phyloP scores from a whole-genome alignment of 352 stramenopile genomes.

The Phytophthora nicotianae region DNA sequence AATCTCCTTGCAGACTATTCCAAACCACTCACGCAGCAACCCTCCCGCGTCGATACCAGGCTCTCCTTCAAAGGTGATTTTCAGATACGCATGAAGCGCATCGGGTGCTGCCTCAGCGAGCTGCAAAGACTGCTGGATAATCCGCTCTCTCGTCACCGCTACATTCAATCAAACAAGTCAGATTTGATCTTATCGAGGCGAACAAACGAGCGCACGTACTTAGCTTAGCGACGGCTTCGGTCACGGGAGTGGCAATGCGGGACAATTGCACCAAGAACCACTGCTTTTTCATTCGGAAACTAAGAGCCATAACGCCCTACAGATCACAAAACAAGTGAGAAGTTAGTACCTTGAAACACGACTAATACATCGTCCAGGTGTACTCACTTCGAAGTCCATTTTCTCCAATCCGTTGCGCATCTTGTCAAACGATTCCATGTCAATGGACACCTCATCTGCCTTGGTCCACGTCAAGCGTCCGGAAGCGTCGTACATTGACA shows the following conservation, averaged over 20 bases:
- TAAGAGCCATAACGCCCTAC: slow-evolving; percentile 74
- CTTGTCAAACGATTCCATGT: slow-evolving; percentile 68
- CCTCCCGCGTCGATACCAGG: slow-evolving; percentile 71
- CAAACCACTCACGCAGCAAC: slow-evolving; percentile 74
- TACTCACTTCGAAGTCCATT: slow-evolving; percentile 63
- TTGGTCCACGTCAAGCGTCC: slow-evolving; percentile 62
- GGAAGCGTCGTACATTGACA: slow-evolving; percentile 68
- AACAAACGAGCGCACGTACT: slow-evolving; percentile 38
- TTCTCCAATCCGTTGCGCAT: slow-evolving; percentile 40
- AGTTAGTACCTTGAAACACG: neutral
- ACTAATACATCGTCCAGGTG: neutral
- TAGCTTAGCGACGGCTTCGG: slow-evolving; percentile 68
- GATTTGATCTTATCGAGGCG: neutral
- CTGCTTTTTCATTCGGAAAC: slow-evolving; percentile 82
- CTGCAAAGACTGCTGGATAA: slow-evolving; percentile 62
- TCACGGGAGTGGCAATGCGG: slow-evolving; percentile 64
- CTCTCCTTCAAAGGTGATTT: slow-evolving; percentile 70
- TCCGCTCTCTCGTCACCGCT: slow-evolving; percentile 60
- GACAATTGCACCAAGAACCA: slow-evolving; percentile 82
- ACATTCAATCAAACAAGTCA: slow-evolving; percentile 4
- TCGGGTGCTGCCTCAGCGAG: slow-evolving; percentile 48
- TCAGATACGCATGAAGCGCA: slow-evolving; percentile 67
- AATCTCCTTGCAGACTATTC: slow-evolving; percentile 56
- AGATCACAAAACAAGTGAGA: slow-evolving; percentile 7
- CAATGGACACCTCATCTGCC: slow-evolving; percentile 66